Evolutionary conservation across 2,329 filamentous ascomycete species (phyloP), one percentile per base, ranked within the genome.

Genomic region (Tolypocladium nubicola): DNA sequence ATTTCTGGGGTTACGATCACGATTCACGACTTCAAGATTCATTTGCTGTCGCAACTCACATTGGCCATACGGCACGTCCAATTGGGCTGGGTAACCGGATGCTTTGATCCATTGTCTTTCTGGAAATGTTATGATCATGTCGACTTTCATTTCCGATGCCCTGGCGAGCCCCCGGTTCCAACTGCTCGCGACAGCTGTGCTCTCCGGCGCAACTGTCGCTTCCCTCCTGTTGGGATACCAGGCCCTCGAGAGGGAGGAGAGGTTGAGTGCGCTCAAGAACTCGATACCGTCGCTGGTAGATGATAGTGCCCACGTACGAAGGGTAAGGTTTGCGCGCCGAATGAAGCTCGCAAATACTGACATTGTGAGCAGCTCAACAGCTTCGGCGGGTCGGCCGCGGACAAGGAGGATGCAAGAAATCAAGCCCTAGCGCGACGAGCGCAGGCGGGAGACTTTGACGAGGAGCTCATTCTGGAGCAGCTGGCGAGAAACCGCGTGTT

Each of bases 401-500:
- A 84, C 65, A 81, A 81, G 62, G 84, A 87, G 68, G 84, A 87
- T 67, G 72, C 77, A 26, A 78, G 82, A 35, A 84, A 83, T 65
- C 75, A 80, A 58, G 76, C 75, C 3, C 75, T 87, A 16, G 84
- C 84, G 1, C 75, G 75, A 39, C 78, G 83, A 21, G 84, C 84
- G 0, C 82, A 84, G 61, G 76, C 75, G 13, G 84, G 84, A 55
- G 82, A 86, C 67, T 87, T 84, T 63, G 83, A 86, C 65, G 82
- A 86, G 65, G 92, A 94, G 65, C 81, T 99, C 49, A 93, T 97
- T 58, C 81, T 96, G 52, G 94, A 99, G 74, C 94, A 99, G 71
- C 82, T 99, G 14, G 92, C 93, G 2, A 86, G 94, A 54, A 97
- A 97, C 70, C 84, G 89, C 56, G 91, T 94, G 37, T 99, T 99